Percentiles rank a stretch among this genome's conserved stretches.
These are phyloP conservation scores for Lippia alba DNA, from an alignment of 305 asterid species.

Conservation along the genomic window DNA sequence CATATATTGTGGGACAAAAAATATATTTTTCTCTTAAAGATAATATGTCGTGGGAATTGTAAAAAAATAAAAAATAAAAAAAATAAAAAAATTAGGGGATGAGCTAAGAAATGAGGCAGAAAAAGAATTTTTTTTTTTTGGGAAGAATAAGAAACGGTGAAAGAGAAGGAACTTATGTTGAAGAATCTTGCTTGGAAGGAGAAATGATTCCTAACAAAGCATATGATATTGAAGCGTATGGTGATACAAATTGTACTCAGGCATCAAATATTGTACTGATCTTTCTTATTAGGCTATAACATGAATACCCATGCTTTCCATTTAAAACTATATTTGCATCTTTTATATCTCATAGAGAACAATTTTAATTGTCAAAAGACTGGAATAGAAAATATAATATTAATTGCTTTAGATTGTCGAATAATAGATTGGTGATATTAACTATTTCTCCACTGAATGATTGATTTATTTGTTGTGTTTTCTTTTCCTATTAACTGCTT, in stretches of 20 bases:
- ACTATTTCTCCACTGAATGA: conserved; percentile 10
- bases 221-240: conserved; percentile 58
- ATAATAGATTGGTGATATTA: no score
- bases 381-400: conserved; percentile 72
- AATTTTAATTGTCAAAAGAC: conserved; percentile 84
- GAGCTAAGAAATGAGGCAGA: no score
- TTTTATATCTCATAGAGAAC: conserved; percentile 58
- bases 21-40: no score
- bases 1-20: no score
- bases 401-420: background rate
- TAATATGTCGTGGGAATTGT: no score
- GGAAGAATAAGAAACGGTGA: conserved; percentile 96
- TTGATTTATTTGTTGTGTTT: background rate
- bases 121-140: no score
- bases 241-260: no score
- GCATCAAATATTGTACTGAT: no score
- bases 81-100: no score
- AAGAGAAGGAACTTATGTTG: conserved; percentile 78
- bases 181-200: conserved; percentile 93
- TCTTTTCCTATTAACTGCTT: conserved; percentile 1
- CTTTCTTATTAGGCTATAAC: no score
- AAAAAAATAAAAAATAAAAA: no score
- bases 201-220: conserved; percentile 88
- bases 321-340: conserved; percentile 44
- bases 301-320: no score